Conservation (phyloP, 108 stramenopile genomes). For the Cyclotella sp. region DNA sequence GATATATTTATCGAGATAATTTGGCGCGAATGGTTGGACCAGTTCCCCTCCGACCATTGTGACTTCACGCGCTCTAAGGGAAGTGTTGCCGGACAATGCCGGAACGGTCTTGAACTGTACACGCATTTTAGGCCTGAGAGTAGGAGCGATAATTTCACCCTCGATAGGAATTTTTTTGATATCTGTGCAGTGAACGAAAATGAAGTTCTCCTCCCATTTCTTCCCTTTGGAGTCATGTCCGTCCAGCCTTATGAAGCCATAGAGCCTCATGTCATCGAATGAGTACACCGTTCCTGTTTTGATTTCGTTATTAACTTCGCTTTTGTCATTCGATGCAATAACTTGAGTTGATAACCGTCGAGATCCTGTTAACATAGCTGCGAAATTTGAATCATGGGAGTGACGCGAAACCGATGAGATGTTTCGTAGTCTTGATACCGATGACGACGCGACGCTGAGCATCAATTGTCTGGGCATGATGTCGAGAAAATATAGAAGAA, state of each 20-base stretch:
- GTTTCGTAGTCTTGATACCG: background rate
- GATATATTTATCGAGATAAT: constrained; percentile 13
- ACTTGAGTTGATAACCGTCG: background rate
- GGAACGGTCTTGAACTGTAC: constrained; percentile 37
- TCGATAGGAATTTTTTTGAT: background rate
- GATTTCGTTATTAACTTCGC: background rate
- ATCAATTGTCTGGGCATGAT: background rate
- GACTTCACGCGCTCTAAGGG: constrained; percentile 23
- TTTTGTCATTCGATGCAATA: background rate
- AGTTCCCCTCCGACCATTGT: constrained; percentile 23
- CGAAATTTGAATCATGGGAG: background rate
- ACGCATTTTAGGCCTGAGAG: constrained; percentile 9
- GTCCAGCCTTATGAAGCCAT: constrained; percentile 6
- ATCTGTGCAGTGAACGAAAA: constrained; percentile 9
- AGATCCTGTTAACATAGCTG: background rate
- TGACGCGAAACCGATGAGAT: background rate
- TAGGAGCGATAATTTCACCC: constrained; percentile 10
- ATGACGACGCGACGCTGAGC: background rate
- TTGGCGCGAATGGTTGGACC: constrained; percentile 5
- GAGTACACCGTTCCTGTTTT: background rate
- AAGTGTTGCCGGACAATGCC: background rate
- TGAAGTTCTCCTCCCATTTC: background rate
- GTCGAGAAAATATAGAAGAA: background rate
- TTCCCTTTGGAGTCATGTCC: background rate
- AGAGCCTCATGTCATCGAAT: background rate